Base-by-base conservation (phyloP, 345 rosid genomes). In the Populus tremula region DNA sequence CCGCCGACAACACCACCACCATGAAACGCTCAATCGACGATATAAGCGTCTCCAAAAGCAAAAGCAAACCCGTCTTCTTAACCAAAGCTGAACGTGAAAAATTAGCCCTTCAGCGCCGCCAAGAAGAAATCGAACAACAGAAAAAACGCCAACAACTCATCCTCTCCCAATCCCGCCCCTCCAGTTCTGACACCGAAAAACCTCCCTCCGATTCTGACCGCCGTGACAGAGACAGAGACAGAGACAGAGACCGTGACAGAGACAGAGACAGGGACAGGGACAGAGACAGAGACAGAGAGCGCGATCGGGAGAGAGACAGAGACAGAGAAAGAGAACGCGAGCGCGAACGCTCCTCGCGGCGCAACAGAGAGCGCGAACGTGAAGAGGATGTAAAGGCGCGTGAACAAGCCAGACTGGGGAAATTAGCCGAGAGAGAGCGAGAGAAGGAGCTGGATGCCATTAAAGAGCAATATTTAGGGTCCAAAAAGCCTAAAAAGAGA, bases 401-500 rank as follows among this genome's bases (percentile, higher is more conserved):
- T 35, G 99, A 93, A 84, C 86, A 87, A 1, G 92, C 94, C 0
- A 79, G 98, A 7, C 75, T 81, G 79, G 98, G 93, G 83, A 95
- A 93, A 75, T 61, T 90, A 50, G 89, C 87, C 1, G 96, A 93
- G 82, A 75, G 98, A 54, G 99, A 91, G 83, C 82, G 89, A 20
- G 98, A 91, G 74, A 93, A 91, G 85, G 98, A 93, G 77, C 85
- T 93, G 12, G 96, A 96, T 0, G 78, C 96, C 50, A 93, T 96
- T 47, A 96, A 92, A 45, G 96, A 96, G 78, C 98, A 96, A 86
- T 93, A 93, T 72, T 76, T 96, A 1, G 97, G 98, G 54, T 92
- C 98, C 8, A 93, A 91, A 86, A 96, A 96, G 77, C 97, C 97
- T 6, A 96, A 93, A 83, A 96, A 93, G 90, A 86, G 97, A 80